Percentiles rank a stretch among this genome's conserved stretches.
Evolutionary conservation across 352 stramenopile species (phyloP).

Genomic region (Phytopythium boreale): DNA sequence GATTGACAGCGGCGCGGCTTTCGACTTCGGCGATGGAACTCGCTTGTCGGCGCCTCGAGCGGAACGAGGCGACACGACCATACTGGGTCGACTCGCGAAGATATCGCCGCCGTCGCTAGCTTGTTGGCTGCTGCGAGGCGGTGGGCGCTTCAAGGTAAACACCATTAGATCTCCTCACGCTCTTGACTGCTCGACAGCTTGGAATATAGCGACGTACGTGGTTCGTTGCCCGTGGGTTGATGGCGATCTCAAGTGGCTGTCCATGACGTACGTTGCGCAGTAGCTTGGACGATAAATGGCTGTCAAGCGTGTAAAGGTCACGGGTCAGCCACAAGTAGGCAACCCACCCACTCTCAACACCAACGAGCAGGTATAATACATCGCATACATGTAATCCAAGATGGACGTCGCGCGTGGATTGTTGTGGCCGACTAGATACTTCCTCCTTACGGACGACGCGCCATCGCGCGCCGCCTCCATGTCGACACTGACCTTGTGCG

Average conservation of each 20-base stretch:
- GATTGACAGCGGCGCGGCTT: neutral
- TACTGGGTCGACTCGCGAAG: neutral
- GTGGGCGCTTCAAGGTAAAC: neutral
- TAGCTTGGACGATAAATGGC: constrained; percentile 45
- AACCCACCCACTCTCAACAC: neutral
- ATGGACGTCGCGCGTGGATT: constrained; percentile 37
- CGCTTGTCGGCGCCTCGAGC: neutral
- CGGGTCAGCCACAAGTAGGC: neutral
- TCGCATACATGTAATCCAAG: constrained; percentile 63
- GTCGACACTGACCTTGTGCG: neutral
- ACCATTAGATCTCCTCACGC: neutral
- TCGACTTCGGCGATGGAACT: neutral
- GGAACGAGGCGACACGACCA: neutral
- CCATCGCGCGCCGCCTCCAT: neutral
- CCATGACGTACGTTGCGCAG: constrained; percentile 60
- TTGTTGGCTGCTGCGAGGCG: neutral
- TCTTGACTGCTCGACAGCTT: neutral
- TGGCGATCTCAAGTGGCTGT: constrained; percentile 39
- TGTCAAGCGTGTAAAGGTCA: constrained; percentile 5
- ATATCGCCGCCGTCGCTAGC: neutral
- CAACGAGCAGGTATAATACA: neutral
- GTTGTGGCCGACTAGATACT: constrained; percentile 26
- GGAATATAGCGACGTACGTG: neutral
- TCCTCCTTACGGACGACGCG: constrained; percentile 12
- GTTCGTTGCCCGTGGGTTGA: constrained; percentile 4